Evolutionary conservation across 1,284 basidiomycete species (phyloP).

Genomic region (Laetiporus sulphureus): DNA sequence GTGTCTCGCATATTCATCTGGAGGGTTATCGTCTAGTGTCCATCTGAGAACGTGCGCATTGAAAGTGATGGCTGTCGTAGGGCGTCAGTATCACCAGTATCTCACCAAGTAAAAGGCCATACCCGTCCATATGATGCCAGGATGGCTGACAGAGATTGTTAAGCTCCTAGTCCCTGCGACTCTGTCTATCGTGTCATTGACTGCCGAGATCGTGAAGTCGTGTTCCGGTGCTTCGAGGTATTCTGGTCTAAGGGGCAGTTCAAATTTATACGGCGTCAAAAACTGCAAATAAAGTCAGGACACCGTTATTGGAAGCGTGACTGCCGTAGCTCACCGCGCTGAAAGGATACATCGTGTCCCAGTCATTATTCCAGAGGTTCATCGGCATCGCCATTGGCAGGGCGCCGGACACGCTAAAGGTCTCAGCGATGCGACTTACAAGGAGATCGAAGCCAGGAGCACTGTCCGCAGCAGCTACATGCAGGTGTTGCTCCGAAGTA

Average conservation of each 20-base stretch:
- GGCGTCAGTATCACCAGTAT: slow-evolving; percentile 2
- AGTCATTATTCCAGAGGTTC: slow-evolving; percentile 70
- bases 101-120: slow-evolving; percentile 14
- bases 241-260: slow-evolving; percentile 43
- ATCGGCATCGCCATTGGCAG: slow-evolving; percentile 46
- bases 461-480: slow-evolving; percentile 81
- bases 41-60: slow-evolving; percentile 87
- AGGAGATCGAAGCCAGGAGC: slow-evolving; percentile 70
- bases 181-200: slow-evolving; percentile 54
- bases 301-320: not conserved
- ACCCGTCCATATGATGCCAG: slow-evolving; percentile 86
- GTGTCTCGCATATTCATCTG: slow-evolving; percentile 71
- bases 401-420: slow-evolving; percentile 45
- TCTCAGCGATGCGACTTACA: slow-evolving; percentile 52
- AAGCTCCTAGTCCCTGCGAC: slow-evolving; percentile 64
- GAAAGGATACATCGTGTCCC: slow-evolving; percentile 87
- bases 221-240: slow-evolving; percentile 49
- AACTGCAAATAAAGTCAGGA: slow-evolving; percentile 39
- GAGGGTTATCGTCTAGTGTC: slow-evolving; percentile 75
- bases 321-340: slow-evolving; percentile 46
- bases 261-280: slow-evolving; percentile 71
- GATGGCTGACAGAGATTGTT: slow-evolving; percentile 72
- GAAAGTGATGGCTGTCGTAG: slow-evolving; percentile 72
- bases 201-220: slow-evolving; percentile 52
- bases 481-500: slow-evolving; percentile 67